Evolutionary conservation across 306 rosid species (phyloP).

Genomic region (Comarum palustre): DNA sequence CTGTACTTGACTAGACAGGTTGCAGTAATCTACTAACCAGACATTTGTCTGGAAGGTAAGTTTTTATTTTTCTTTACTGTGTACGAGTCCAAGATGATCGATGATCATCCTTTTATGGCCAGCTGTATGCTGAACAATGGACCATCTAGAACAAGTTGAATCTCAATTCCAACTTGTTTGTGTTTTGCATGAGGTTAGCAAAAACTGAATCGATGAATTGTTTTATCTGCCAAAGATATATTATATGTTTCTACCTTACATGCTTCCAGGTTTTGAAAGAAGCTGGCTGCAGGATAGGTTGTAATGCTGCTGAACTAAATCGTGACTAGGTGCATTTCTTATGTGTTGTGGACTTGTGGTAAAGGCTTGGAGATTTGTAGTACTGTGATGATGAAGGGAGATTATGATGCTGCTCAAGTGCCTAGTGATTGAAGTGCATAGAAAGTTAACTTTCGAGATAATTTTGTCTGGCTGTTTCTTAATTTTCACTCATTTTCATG

Average conservation of each 20-base stretch:
- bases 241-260: conserved; percentile 1
- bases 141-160: conserved; percentile 17
- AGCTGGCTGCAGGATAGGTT: neutral
- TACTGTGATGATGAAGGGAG: neutral
- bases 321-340: neutral
- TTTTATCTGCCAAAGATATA: conserved; percentile 22
- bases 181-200: conserved; percentile 10
- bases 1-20: conserved; percentile 1
- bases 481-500: neutral
- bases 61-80: neutral
- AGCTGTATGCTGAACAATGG: conserved; percentile 16
- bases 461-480: neutral
- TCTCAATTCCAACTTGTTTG: neutral
- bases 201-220: conserved; percentile 2
- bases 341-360: no score
- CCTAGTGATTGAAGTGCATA: no score
- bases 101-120: conserved; percentile 2
- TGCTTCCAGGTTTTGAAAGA: conserved; percentile 17
- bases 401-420: neutral
- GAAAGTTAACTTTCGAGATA: no score
- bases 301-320: conserved; percentile 6
- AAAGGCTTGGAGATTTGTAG: neutral
- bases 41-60: neutral
- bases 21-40: neutral
- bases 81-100: conserved; percentile 15